Base-by-base conservation (phyloP, 805 yeast genomes). In the Phaffomyces thermotolerans region DNA sequence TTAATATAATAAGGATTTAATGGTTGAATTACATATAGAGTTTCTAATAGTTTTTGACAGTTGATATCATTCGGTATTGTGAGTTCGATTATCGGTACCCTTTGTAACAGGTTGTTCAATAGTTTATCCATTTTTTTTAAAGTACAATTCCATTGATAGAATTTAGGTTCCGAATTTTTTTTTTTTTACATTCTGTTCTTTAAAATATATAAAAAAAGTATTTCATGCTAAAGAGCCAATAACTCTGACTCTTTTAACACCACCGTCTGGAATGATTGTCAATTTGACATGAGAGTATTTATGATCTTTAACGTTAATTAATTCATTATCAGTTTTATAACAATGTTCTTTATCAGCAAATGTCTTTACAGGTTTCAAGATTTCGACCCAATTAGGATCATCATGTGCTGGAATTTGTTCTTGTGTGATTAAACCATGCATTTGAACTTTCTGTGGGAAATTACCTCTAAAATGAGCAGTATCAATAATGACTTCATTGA, bases 391-490 rank as follows among this genome's bases (percentile, higher is more conserved):
- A 10, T 63, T 55, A 2, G 64, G 43, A 34, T 72, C 67, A 37
- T 70, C 75, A 40, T 61, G 57, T 12, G 59, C 55, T 7, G 69
- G 66, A 3, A 78, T 70, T 8, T 66, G 64, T 22, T 58, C 64
- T 14, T 51, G 50, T 7, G 64, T 42, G 8, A 52, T 47, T 40
- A 81, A 59, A 3, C 79, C 96, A 57, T 85, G 80, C n/a, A 90
- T 67, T 39, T 75, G 68, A 50, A 90, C 64, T 52, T 69, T 73
- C 64, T 89, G 95, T 0, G 99, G 99, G 73, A 81, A 91, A 67
- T 91, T 91, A 20, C 99, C 99, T 62, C 95, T 74, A 71, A 79
- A 91, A 64, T 87, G 91, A 4, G 96, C 96, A 9, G 99, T 91
- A 63, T 91, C 98, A 33, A 91, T 76, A 6, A 84, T 73, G 33